Conservation (phyloP, 768 basidiomycete species). For the Pisolithus orientalis region DNA sequence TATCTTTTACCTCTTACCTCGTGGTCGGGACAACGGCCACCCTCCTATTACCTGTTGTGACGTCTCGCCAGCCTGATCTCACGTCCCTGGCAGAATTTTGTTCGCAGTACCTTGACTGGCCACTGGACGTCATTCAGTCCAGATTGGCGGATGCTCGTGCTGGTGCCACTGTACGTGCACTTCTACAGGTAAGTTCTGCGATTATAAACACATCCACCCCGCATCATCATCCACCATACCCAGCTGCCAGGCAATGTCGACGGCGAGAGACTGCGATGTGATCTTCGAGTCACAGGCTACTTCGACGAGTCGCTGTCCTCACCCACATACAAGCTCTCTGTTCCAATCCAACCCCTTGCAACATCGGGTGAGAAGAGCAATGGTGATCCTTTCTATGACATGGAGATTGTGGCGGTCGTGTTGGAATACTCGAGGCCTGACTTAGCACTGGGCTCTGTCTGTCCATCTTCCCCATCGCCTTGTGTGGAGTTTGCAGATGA, state of each 20-base stretch:
- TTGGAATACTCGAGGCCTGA: neutral
- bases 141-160: neutral
- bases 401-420: neutral
- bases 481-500: too few species aligned
- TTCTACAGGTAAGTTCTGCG: neutral
- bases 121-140: neutral
- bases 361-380: neutral
- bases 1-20: too few species aligned
- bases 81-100: neutral
- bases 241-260: neutral
- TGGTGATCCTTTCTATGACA: neutral
- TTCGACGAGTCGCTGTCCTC: neutral
- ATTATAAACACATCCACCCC: neutral
- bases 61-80: neutral
- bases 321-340: neutral
- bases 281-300: neutral
- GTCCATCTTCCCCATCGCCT: too few species aligned
- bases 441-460: neutral
- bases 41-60: neutral
- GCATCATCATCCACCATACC: neutral
- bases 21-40: neutral
- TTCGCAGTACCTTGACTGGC: neutral
- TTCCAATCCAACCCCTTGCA: neutral
- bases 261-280: neutral
- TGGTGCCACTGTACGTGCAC: neutral